phyloP scores from a whole-genome alignment of 148 eudicot species.

The Cornus kousa region DNA sequence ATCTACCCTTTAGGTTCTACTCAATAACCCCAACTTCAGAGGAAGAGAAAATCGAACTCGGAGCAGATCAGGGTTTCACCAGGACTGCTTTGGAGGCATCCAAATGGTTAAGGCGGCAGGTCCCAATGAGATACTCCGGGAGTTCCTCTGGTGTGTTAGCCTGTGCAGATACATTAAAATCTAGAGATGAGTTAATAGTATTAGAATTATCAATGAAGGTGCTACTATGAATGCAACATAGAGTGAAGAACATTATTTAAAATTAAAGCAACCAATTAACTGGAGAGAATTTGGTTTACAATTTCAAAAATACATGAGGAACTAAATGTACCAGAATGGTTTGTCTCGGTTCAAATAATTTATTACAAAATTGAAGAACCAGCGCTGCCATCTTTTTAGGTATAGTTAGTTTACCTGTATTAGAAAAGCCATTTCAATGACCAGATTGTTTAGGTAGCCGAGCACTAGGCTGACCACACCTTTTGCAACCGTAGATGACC shows the following conservation, averaged over 20 bases:
- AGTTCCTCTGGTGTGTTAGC: slow-evolving; percentile 66
- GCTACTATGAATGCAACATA: background rate
- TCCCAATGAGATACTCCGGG: slow-evolving; percentile 66
- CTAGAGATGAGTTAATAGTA: background rate
- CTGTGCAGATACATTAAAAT: slow-evolving; percentile 23
- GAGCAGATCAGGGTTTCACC: slow-evolving; percentile 23
- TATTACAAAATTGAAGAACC: background rate
- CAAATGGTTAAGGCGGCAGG: slow-evolving; percentile 67
- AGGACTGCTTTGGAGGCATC: slow-evolving; percentile 55
- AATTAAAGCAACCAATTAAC: background rate
- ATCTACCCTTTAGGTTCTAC: background rate
- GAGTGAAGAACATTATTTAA: background rate
- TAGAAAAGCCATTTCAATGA: slow-evolving; percentile 67
- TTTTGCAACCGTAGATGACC: slow-evolving; percentile 71
- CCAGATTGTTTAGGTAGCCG: slow-evolving; percentile 63
- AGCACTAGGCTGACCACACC: slow-evolving; percentile 71
- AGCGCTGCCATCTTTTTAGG: background rate
- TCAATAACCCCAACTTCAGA: background rate
- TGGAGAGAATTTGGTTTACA: background rate
- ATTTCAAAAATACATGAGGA: background rate
- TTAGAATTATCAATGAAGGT: background rate
- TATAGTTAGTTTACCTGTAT: slow-evolving; percentile 45
- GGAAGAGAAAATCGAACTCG: background rate
- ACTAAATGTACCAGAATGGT: background rate
- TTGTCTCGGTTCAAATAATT: background rate